A percentile compares a stretch with the other conserved stretches of the same genome.
Conservation (phyloP, 768 basidiomycete genomes). For the Trametes punicea region DNA sequence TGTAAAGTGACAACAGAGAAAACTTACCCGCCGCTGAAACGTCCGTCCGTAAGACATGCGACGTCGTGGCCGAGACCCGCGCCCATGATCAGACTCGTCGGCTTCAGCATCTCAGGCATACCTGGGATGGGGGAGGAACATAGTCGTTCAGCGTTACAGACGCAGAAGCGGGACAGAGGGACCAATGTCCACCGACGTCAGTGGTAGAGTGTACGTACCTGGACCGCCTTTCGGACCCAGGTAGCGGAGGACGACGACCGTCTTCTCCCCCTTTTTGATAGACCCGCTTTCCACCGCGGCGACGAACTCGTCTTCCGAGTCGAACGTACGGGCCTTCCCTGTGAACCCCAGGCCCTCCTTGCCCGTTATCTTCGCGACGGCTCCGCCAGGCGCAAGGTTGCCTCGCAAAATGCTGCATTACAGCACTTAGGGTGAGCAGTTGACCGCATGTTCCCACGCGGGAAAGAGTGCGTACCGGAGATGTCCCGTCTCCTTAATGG, state of each 20-base stretch:
- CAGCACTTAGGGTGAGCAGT: neutral
- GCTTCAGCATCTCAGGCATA: slow-evolving; percentile 99
- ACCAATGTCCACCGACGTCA: neutral
- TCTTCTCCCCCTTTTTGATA: slow-evolving; percentile 95
- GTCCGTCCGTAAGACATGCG: slow-evolving; percentile 94
- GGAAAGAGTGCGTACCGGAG: slow-evolving; percentile 55
- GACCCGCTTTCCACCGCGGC: slow-evolving; percentile 83
- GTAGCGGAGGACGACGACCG: slow-evolving; percentile 91
- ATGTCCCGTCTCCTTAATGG: slow-evolving; percentile 88
- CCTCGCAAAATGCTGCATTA: slow-evolving; percentile 75
- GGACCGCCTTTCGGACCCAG: slow-evolving; percentile 97
- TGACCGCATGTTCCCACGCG: neutral
- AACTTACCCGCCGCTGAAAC: slow-evolving; percentile 94
- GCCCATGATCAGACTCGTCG: slow-evolving; percentile 97
- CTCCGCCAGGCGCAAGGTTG: slow-evolving; percentile 90
- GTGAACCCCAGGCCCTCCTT: slow-evolving; percentile 90
- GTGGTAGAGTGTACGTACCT: slow-evolving; percentile 46
- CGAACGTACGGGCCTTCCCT: slow-evolving; percentile 91
- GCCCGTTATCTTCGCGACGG: slow-evolving; percentile 96
- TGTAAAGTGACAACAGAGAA: neutral
- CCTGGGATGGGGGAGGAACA: slow-evolving; percentile 40
- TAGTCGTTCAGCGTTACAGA: slow-evolving; percentile 1
- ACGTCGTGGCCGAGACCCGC: slow-evolving; percentile 95
- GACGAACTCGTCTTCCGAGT: slow-evolving; percentile 84
- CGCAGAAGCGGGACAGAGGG: neutral